phyloP scores from a whole-genome alignment of 208 protist genomes.

The Trypanosoma lewisi region DNA sequence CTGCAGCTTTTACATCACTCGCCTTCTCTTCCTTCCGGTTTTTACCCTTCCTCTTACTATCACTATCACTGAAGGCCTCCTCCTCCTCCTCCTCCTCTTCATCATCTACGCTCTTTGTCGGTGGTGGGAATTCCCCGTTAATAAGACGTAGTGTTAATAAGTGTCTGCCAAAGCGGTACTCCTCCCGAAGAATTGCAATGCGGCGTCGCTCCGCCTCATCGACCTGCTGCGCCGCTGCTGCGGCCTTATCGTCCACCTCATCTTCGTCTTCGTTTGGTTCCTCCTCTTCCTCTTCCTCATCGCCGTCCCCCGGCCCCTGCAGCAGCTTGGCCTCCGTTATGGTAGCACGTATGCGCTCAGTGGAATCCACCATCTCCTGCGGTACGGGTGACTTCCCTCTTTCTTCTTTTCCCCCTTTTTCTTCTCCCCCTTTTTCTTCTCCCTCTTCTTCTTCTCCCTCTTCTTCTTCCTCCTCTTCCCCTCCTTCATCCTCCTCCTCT shows the following conservation, averaged over 20 bases:
- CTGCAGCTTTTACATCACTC: background rate
- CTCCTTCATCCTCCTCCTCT: conserved; percentile 29
- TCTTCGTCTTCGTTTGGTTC: conserved; percentile 31
- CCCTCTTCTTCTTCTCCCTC: conserved; percentile 20
- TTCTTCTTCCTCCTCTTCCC: conserved; percentile 23
- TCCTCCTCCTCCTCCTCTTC: conserved; percentile 49
- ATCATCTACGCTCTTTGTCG: conserved; percentile 23
- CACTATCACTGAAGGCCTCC: conserved; percentile 18
- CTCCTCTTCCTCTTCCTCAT: conserved; percentile 33
- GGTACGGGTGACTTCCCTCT: background rate
- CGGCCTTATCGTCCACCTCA: conserved; percentile 47
- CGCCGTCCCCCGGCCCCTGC: conserved; percentile 19
- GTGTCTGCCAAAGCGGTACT: conserved; percentile 60
- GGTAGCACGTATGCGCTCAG: background rate
- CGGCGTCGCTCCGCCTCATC: conserved; percentile 51
- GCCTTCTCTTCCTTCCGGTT: conserved; percentile 16
- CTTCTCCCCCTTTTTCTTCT: conserved; percentile 5
- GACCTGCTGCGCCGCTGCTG: conserved; percentile 30
- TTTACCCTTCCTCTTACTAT: background rate
- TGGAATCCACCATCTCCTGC: conserved; percentile 24
- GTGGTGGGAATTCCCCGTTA: conserved; percentile 49
- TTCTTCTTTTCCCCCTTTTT: conserved; percentile 28
- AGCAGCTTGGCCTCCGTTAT: conserved; percentile 14
- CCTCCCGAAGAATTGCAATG: conserved; percentile 53
- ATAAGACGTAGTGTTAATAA: conserved; percentile 47